Conservation (phyloP, 2,329 filamentous ascomycete species). For the Xylariomycetidae sp. region DNA sequence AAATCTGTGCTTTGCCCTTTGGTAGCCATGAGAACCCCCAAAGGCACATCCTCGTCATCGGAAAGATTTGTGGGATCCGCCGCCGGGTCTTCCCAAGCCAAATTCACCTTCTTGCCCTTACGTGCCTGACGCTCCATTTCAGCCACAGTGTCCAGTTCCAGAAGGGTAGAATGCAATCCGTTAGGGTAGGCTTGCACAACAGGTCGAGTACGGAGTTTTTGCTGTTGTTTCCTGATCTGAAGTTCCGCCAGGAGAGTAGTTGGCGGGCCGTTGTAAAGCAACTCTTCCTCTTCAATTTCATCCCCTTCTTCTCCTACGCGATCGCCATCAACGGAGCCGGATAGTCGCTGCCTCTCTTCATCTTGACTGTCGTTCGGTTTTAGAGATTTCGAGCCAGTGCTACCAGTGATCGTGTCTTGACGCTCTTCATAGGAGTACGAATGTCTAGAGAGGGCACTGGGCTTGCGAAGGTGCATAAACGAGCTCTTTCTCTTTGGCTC, state of each 20-base stretch:
- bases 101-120: constrained; percentile 69
- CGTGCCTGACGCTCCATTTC: constrained; percentile 76
- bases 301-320: constrained; percentile 35
- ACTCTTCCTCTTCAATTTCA: constrained; percentile 42
- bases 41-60: constrained; percentile 63
- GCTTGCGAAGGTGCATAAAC: constrained; percentile 43
- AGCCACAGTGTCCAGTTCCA: constrained; percentile 86
- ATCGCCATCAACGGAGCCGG: constrained; percentile 24
- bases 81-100: constrained; percentile 73
- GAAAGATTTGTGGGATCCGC: constrained; percentile 17
- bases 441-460: constrained; percentile 27
- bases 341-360: constrained; percentile 20
- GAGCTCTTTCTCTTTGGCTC: constrained; percentile 44
- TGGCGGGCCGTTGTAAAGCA: constrained; percentile 64
- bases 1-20: constrained; percentile 49
- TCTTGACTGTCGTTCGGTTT: constrained; percentile 13
- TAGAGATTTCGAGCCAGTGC: constrained; percentile 2
- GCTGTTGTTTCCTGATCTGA: constrained; percentile 83
- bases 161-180: constrained; percentile 84
- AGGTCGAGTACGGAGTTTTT: constrained; percentile 73
- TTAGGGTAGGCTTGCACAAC: constrained; percentile 58
- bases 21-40: constrained; percentile 72
- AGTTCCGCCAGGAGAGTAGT: constrained; percentile 91
- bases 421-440: constrained; percentile 18
- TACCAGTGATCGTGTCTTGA: constrained; percentile 11